These are phyloP conservation scores for Cryptosporidium viatorum DNA, from an alignment of 169 alveolate genomes.

Conservation along the genomic window DNA sequence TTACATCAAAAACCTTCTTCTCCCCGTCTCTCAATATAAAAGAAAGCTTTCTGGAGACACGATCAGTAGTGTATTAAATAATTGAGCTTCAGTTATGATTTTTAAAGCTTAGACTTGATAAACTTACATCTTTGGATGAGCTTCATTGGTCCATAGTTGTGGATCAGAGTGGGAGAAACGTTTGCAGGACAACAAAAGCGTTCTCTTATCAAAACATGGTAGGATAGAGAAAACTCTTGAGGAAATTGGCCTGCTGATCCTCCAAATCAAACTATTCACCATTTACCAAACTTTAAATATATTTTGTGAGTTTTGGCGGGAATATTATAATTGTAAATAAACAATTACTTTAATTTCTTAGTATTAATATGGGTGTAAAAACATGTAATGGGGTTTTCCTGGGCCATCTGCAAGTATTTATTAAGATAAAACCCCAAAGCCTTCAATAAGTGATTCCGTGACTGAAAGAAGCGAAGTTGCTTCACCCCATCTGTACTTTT, in stretches of 20 bases:
- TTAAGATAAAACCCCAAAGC: slow-evolving; percentile 45
- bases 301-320: slow-evolving; percentile 2
- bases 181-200: neutral
- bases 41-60: slow-evolving; percentile 7
- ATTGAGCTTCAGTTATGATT: neutral
- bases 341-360: too few relatives aligned
- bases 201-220: neutral
- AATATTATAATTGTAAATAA: neutral
- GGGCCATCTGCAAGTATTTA: neutral
- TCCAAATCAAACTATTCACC: neutral
- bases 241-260: slow-evolving; percentile 5
- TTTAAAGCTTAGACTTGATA: neutral
- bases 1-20: slow-evolving; percentile 27
- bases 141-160: slow-evolving; percentile 20
- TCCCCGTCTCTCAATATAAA: slow-evolving; percentile 60
- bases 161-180: slow-evolving; percentile 45
- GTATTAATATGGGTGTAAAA: too few relatives aligned
- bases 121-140: slow-evolving; percentile 52
- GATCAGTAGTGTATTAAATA: neutral
- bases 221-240: neutral
- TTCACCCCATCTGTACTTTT: slow-evolving; percentile 71
- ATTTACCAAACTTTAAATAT: neutral
- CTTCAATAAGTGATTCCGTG: slow-evolving; percentile 62
- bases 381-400: neutral
- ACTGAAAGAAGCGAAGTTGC: slow-evolving; percentile 71